Evolutionary conservation across 176 grass and related monocot species (phyloP), one percentile per base, ranked within the genome.

Genomic region (Musa beccarii): DNA sequence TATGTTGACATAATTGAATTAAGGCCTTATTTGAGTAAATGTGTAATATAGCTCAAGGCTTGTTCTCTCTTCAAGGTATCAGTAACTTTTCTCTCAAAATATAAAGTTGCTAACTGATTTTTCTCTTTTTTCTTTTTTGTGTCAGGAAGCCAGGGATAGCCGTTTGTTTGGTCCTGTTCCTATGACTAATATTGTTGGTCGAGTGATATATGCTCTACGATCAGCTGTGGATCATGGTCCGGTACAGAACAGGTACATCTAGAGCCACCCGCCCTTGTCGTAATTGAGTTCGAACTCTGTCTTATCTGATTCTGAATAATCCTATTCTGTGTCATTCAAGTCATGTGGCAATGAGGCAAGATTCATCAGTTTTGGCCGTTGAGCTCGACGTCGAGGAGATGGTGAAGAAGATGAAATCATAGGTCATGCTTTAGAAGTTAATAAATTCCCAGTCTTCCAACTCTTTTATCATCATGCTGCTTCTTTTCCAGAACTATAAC

Each of bases 341-440:
- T 68, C 51, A 19, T 53, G 24, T 79, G 68, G 88, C 90, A 61
- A 89, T 92, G 84, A 83, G 62, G 52, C 84, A 87, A 76, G 95
- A 99, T 70, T 83, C 73, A 75, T 79, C 88, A 20, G 81, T 94
- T 76, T 73, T 99, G 73, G 88, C 90, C 51, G 88, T 94, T 9
- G 95, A 99, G 88, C 85, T 99, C 49, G 90, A 99, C 52, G 90
- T 99, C 52, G 88, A 94, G 72, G 88, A 94, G 76, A 94, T 99
- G 90, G 88, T 74, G 43, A 99, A 94, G 81, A 89, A 78, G 54
- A 84, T 81, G 54, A 94, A 99, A 80, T 81, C 72, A 57, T 87
- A 92, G 87, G 75, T 59, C 34, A 34, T 80, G 22, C 23, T 63
- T 2, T 29, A 13, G 65, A 66, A 14, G 0, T 2, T 17, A 24